Evolutionary conservation across 768 basidiomycete genomes (phyloP).

Genomic region (Phanerodontia chrysosporium): DNA sequence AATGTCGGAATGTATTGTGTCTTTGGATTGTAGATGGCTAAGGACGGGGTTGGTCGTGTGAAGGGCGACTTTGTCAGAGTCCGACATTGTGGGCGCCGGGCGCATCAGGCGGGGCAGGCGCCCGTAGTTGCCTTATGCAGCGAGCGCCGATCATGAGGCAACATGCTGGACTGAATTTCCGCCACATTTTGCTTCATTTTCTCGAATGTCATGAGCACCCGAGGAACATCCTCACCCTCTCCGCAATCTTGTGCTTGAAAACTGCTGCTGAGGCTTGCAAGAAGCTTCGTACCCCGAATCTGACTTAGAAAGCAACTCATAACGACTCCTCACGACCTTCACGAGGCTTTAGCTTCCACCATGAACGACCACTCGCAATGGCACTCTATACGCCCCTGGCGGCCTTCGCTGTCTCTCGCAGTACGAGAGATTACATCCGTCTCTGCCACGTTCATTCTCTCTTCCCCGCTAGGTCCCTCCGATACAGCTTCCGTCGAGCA

Average conservation of each 20-base stretch:
- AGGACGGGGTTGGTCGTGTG: background rate
- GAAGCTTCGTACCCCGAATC: background rate
- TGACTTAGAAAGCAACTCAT: background rate
- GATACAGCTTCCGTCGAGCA: constrained; percentile 27
- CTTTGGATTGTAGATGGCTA: background rate
- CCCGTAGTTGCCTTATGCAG: background rate
- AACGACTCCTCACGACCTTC: background rate
- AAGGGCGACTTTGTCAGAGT: background rate
- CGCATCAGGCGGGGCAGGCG: background rate
- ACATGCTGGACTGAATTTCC: background rate
- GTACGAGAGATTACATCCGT: constrained; percentile 84
- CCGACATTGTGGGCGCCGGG: background rate
- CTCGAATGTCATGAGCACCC: background rate
- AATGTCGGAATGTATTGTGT: background rate
- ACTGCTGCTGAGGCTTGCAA: background rate
- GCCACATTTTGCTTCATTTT: background rate
- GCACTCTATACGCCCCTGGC: constrained; percentile 77
- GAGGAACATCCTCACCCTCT: background rate
- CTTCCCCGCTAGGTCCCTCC: constrained; percentile 37
- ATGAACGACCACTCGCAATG: constrained; percentile 36
- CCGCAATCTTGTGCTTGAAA: background rate
- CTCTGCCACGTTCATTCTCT: constrained; percentile 75
- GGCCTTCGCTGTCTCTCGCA: constrained; percentile 61
- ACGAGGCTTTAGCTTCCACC: background rate
- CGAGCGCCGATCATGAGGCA: background rate